A percentile compares a stretch with the other conserved stretches of the same genome.
These are phyloP conservation scores for Cokeromyces recurvatus DNA, from an alignment of 371 early-diverging fungal genomes.

Conservation along the genomic window DNA sequence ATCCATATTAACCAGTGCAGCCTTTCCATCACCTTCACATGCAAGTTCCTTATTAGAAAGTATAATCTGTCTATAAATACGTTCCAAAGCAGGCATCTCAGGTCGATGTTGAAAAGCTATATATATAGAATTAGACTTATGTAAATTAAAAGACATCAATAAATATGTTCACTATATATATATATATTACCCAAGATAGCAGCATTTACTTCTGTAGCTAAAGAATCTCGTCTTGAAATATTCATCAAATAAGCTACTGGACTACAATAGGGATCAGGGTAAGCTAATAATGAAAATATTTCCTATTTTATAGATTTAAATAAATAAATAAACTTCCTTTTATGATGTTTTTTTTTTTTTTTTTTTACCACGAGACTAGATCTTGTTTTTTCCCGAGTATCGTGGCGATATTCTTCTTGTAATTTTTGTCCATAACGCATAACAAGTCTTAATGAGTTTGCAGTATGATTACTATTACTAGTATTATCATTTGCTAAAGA, in stretches of 20 bases:
- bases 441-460: slow-evolving; percentile 28
- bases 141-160: too few relatives aligned
- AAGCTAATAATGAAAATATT: slow-evolving; percentile 77
- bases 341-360: too few relatives aligned
- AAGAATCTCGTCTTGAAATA: slow-evolving; percentile 22
- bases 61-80: slow-evolving; percentile 36
- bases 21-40: slow-evolving; percentile 25
- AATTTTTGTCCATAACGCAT: slow-evolving; percentile 72
- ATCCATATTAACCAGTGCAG: slow-evolving; percentile 25
- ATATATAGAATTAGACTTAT: too few relatives aligned
- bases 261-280: slow-evolving; percentile 57
- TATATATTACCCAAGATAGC: slow-evolving; percentile 69
- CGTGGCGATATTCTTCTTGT: slow-evolving; percentile 61
- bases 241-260: slow-evolving; percentile 56
- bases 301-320: slow-evolving; percentile 12
- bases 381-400: slow-evolving; percentile 24
- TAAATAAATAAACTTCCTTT: neutral
- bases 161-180: too few relatives aligned
- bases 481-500: too few relatives aligned
- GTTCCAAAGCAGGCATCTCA: slow-evolving; percentile 37
- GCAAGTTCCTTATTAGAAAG: slow-evolving; percentile 33
- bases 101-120: slow-evolving; percentile 29
- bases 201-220: slow-evolving; percentile 68
- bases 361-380: slow-evolving; percentile 23
- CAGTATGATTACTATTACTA: neutral